Conservation (phyloP, 1,139 yeast species). For the Scheffersomyces stambukii region DNA sequence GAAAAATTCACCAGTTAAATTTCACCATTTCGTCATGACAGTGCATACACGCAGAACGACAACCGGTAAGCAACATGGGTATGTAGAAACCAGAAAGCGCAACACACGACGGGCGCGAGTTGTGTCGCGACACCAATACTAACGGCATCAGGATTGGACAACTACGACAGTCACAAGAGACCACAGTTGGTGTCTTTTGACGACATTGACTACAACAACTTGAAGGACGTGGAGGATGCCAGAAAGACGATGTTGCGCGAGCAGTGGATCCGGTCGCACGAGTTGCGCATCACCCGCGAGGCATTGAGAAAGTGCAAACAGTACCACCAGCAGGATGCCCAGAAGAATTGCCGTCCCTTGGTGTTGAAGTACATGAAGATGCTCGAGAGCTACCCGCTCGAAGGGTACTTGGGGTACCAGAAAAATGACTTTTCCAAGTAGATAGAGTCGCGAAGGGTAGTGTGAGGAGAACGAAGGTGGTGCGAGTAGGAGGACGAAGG, state of each 20-base stretch:
- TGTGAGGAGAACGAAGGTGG: too few species aligned
- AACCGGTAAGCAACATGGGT: constrained; percentile 14
- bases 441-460: too few species aligned
- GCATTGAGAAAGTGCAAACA: constrained; percentile 75
- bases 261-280: constrained; percentile 72
- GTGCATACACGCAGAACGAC: neutral
- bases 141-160: constrained; percentile 24
- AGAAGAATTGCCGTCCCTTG: constrained; percentile 55
- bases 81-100: constrained; percentile 8
- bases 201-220: constrained; percentile 72
- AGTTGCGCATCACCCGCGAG: constrained; percentile 63
- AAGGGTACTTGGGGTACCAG: constrained; percentile 78
- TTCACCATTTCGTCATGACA: constrained; percentile 10
- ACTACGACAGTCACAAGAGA: constrained; percentile 52
- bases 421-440: constrained; percentile 78
- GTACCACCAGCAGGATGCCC: constrained; percentile 75
- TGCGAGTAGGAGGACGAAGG: too few species aligned
- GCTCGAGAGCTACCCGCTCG: constrained; percentile 63
- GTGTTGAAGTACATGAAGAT: constrained; percentile 75
- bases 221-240: constrained; percentile 61
- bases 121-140: constrained; percentile 4
- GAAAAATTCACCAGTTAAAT: constrained; percentile 21
- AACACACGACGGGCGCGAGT: neutral
- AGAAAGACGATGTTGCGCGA: constrained; percentile 76
- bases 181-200: constrained; percentile 80